Conservation (phyloP, 345 rosid genomes). For the Firmiana major region DNA sequence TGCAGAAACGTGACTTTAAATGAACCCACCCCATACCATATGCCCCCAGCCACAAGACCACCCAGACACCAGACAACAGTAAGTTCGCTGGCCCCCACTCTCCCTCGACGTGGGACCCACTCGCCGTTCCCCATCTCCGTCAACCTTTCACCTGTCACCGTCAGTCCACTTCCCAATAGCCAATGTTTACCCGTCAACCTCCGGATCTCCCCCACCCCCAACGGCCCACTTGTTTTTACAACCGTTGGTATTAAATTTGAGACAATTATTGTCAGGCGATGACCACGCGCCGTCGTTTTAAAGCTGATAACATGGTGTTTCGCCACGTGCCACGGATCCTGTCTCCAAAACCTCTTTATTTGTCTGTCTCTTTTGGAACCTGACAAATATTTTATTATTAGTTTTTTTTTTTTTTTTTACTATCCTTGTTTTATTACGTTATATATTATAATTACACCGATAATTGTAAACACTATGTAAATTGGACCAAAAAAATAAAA, state of each 20-base stretch:
- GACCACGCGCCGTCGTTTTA: conserved; percentile 14
- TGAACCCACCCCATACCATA: not conserved
- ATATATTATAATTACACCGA: too few relatives aligned
- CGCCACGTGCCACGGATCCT: conserved; percentile 41
- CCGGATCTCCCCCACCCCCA: too few relatives aligned
- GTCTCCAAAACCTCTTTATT: conserved; percentile 3
- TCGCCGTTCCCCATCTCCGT: conserved; percentile 17
- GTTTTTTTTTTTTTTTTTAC: not conserved
- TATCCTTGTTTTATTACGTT: not conserved
- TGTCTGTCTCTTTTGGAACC: not conserved
- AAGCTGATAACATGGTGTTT: not conserved
- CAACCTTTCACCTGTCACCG: conserved; percentile 20
- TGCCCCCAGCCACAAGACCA: not conserved
- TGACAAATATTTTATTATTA: not conserved
- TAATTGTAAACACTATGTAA: too few relatives aligned
- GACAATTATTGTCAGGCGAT: not conserved
- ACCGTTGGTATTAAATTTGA: not conserved
- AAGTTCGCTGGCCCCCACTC: not conserved
- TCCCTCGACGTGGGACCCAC: conserved; percentile 15
- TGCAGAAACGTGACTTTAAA: not conserved
- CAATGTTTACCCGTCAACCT: not conserved
- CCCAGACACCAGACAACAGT: not conserved
- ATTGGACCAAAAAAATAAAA: too few relatives aligned
- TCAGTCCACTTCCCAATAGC: conserved; percentile 21
- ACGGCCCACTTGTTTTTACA: not conserved